phyloP scores from a whole-genome alignment of 2,329 filamentous ascomycete species.

The Dactylellina leptospora region DNA sequence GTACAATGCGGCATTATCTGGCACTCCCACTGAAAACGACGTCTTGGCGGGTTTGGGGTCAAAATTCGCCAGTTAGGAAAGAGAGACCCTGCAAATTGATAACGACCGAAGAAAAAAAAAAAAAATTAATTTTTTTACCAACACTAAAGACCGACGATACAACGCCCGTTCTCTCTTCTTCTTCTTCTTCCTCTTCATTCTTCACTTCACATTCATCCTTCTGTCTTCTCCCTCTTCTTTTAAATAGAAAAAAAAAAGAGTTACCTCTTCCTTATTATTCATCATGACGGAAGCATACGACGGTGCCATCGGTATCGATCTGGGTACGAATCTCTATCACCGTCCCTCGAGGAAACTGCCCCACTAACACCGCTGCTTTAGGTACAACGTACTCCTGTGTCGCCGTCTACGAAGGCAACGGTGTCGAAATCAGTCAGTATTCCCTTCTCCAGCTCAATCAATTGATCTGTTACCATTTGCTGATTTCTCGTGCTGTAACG shows the following conservation, averaged over 20 bases:
- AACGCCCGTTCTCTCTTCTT: conserved; percentile 53
- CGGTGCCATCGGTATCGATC: conserved; percentile 99
- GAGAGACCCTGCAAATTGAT: conserved; percentile 50
- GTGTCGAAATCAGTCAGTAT: conserved; percentile 90
- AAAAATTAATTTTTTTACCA: conserved; percentile 55
- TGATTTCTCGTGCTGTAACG: conserved; percentile 47
- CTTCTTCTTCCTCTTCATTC: conserved; percentile 51
- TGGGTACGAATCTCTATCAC: conserved; percentile 67
- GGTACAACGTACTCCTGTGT: conserved; percentile 99
- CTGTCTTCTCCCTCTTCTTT: conserved; percentile 39
- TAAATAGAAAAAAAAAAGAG: conserved; percentile 33
- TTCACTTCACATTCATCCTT: conserved; percentile 24
- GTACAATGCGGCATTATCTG: too few relatives aligned
- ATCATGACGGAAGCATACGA: conserved; percentile 95
- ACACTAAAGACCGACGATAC: conserved; percentile 16
- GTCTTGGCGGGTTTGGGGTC: conserved; percentile 34
- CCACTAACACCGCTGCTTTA: conserved; percentile 61
- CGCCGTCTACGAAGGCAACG: conserved; percentile 98
- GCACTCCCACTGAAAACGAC: too few relatives aligned
- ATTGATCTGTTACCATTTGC: conserved; percentile 3
- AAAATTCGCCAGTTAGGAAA: conserved; percentile 45
- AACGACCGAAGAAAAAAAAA: conserved; percentile 53
- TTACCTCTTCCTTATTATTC: conserved; percentile 48
- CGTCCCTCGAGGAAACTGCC: conserved; percentile 38
- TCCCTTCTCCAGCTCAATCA: neutral